Conservation (phyloP, 2,329 filamentous ascomycete genomes). For the Pestalotiopsis sp. region DNA sequence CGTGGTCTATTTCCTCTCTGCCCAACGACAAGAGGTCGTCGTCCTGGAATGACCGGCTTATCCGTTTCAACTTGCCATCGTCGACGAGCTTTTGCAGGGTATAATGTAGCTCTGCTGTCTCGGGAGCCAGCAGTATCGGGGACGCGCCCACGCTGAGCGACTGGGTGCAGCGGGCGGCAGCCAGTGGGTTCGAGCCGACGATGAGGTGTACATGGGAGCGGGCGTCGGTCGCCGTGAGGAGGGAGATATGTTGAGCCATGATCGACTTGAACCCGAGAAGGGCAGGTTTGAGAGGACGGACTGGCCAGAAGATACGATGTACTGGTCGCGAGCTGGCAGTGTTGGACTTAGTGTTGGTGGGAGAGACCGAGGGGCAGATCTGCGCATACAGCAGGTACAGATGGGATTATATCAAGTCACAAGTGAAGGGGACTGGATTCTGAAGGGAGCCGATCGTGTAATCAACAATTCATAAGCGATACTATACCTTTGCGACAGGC, state of each 20-base stretch:
- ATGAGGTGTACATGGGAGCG: constrained; percentile 78
- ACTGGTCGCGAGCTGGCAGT: not conserved
- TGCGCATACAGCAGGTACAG: no score
- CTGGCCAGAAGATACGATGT: not conserved
- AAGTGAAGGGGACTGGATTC: not conserved
- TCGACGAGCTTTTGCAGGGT: constrained; percentile 66
- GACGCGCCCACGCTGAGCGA: constrained; percentile 81
- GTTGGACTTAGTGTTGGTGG: no score
- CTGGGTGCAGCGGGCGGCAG: constrained; percentile 79
- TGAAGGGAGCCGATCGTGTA: not conserved
- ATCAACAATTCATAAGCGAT: not conserved
- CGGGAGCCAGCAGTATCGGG: constrained; percentile 77
- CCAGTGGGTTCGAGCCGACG: constrained; percentile 83
- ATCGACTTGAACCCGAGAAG: constrained; percentile 10
- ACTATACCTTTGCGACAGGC: constrained; percentile 1
- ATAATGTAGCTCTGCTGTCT: constrained; percentile 60
- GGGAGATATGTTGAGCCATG: constrained; percentile 41
- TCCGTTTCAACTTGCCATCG: constrained; percentile 66
- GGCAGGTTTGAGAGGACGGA: not conserved
- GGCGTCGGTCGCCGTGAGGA: constrained; percentile 75
- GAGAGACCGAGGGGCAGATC: no score
- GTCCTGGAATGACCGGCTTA: constrained; percentile 68
- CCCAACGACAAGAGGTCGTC: constrained; percentile 75
- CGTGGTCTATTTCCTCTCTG: constrained; percentile 72
- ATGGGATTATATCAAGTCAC: not conserved